Conservation (phyloP, 2,329 filamentous ascomycete species). For the Ceratocystis colombiana region DNA sequence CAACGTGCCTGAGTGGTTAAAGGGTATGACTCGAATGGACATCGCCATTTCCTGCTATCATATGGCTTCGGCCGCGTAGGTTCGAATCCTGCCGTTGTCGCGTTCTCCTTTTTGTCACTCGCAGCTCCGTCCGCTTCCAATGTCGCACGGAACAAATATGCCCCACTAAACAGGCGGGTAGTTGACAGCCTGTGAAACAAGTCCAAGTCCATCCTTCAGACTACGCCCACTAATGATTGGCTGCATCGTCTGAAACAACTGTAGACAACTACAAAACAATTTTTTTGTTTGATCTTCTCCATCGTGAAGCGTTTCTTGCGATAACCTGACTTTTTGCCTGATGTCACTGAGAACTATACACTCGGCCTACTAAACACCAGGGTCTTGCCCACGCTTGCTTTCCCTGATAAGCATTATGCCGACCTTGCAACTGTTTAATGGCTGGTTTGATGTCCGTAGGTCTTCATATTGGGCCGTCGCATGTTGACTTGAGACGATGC, state of each 20-base stretch:
- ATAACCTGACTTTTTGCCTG: neutral
- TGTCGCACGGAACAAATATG: neutral
- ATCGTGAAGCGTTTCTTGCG: slow-evolving; percentile 3
- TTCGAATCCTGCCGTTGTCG: slow-evolving; percentile 24
- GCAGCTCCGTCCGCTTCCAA: neutral
- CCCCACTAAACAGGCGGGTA: neutral
- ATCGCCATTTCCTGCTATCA: slow-evolving; percentile 18
- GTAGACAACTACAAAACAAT: neutral
- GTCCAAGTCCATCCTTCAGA: neutral
- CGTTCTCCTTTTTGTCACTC: neutral
- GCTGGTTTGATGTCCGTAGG: neutral
- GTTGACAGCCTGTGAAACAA: neutral
- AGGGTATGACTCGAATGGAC: slow-evolving; percentile 23
- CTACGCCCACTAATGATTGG: neutral
- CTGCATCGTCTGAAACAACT: slow-evolving; percentile 1
- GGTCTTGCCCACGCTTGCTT: neutral
- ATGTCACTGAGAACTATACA: neutral
- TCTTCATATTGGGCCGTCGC: neutral
- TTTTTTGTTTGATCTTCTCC: slow-evolving; percentile 24
- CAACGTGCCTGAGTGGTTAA: slow-evolving; percentile 25
- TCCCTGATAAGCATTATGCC: neutral
- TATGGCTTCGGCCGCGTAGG: slow-evolving; percentile 24
- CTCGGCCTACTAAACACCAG: neutral
- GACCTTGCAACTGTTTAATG: neutral
- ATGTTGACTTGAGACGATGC: neutral